Conservation (phyloP, 345 rosid genomes). For the Heritiera fomes region DNA sequence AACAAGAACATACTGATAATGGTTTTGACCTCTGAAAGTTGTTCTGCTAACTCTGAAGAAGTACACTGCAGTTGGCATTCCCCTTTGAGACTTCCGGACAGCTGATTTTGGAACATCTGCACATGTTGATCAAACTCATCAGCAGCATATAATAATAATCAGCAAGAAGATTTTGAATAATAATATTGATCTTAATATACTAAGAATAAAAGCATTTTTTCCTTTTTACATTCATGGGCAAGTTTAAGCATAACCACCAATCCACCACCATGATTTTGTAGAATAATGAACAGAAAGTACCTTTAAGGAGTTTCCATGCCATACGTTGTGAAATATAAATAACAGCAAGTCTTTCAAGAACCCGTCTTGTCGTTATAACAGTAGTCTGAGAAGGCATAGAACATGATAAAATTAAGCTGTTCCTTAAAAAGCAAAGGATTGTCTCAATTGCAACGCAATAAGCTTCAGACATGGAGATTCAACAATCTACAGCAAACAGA, state of each 20-base stretch:
- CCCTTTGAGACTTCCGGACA: conserved; percentile 75
- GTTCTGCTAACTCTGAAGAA: conserved; percentile 75
- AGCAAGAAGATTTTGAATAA: neutral
- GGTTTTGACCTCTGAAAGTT: conserved; percentile 74
- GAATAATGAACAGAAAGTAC: conserved; percentile 38
- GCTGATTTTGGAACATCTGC: conserved; percentile 86
- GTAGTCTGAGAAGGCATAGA: conserved; percentile 57
- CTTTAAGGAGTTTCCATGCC: conserved; percentile 99
- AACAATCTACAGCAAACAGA: neutral
- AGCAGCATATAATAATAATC: conserved; percentile 13
- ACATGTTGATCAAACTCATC: conserved; percentile 18
- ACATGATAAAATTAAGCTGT: conserved; percentile 17
- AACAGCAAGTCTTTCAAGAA: conserved; percentile 84
- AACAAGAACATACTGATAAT: neutral
- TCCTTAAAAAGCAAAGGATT: neutral
- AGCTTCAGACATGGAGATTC: neutral
- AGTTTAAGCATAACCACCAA: neutral
- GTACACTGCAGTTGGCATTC: conserved; percentile 61
- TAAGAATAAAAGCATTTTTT: neutral
- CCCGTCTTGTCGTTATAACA: conserved; percentile 83
- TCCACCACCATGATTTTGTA: neutral
- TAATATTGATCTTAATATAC: neutral
- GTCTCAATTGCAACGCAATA: neutral
- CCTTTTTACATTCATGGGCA: neutral
- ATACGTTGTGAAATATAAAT: conserved; percentile 77